Evolutionary conservation across 1,284 basidiomycete species (phyloP), one percentile per base, ranked within the genome.

Genomic region (Rhodotorula sp.): DNA sequence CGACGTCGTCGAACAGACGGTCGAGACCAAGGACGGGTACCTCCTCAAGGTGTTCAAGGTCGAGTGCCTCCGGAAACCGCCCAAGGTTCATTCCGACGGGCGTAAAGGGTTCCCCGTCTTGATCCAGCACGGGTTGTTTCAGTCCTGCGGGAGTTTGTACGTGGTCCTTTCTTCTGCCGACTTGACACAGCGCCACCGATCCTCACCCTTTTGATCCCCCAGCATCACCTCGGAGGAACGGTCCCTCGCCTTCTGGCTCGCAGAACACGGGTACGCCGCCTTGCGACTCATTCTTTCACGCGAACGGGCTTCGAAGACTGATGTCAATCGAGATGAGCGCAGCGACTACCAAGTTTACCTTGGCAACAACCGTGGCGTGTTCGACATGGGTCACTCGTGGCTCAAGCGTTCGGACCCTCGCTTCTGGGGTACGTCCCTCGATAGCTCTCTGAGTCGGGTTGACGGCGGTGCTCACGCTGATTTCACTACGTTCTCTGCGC

Each of bases 81-180:
- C 52, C 8, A 78, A 80, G 69, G 78, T 78, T 28, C 80, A 81
- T 50, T 71, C 80, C 7, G 83, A 84, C 73, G 84, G 85, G 0
- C 78, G 81, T 72, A 82, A 84, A 31, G 85, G 85, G 2, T 87
- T 84, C 80, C 86, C 86, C 1, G 83, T 87, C n/a, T 80, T 87
- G 18, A 84, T 87, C 73, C 83, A 87, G 73, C 86, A 88, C 80
- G 86, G 87, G 49, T 81, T 87, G 7, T 88, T 88, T 80, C 87
- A 88, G 79, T 85, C 84, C 6, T 84, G 84, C n/a, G 87, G 87
- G 8, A 85, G 83, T 57, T 88, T 88, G 70, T 71, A 52, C 23
- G 70, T 63, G n/a, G 3, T 15, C 8, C 5, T 48, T 18, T 14
- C n/a, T 28, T 45, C 2, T n/a, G 10, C 26, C 14, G 23, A 6